Conservation (phyloP, 1,284 basidiomycete species). For the Leccinum subrobustum region DNA sequence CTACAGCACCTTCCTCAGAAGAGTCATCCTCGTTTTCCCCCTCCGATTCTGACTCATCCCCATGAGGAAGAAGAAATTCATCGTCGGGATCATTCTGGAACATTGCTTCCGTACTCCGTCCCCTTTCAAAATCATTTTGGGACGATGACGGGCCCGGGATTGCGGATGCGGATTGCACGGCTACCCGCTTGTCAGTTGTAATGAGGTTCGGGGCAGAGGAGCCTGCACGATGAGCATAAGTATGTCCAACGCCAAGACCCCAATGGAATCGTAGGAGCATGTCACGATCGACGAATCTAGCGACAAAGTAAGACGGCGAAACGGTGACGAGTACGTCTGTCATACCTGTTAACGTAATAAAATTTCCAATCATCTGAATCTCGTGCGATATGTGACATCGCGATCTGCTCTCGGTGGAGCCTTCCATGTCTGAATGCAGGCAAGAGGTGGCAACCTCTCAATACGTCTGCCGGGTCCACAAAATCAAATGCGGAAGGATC, state of each 20-base stretch:
- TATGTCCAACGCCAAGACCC: slow-evolving; percentile 9
- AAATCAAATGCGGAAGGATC: background rate
- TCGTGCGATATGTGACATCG: background rate
- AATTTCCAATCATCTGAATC: background rate
- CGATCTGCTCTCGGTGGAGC: background rate
- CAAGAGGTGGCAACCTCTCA: slow-evolving; percentile 1
- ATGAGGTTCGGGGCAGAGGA: background rate
- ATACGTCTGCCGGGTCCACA: background rate
- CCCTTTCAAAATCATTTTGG: background rate
- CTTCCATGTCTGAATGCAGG: background rate
- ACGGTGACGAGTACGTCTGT: background rate
- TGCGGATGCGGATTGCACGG: background rate
- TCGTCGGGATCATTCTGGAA: background rate
- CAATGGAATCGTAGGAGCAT: slow-evolving; percentile 7
- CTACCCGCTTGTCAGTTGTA: background rate
- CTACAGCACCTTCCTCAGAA: background rate
- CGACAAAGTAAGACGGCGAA: background rate
- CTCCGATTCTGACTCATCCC: background rate
- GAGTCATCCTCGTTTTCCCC: background rate
- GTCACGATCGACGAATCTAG: slow-evolving; percentile 13
- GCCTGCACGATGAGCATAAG: background rate
- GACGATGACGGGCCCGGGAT: background rate
- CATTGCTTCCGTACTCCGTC: background rate
- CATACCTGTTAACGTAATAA: slow-evolving; percentile 1
- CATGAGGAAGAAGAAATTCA: background rate